Base-by-base conservation (phyloP, 202 grass and related monocot species). In the Bolboschoenoplectus hybrid region DNA sequence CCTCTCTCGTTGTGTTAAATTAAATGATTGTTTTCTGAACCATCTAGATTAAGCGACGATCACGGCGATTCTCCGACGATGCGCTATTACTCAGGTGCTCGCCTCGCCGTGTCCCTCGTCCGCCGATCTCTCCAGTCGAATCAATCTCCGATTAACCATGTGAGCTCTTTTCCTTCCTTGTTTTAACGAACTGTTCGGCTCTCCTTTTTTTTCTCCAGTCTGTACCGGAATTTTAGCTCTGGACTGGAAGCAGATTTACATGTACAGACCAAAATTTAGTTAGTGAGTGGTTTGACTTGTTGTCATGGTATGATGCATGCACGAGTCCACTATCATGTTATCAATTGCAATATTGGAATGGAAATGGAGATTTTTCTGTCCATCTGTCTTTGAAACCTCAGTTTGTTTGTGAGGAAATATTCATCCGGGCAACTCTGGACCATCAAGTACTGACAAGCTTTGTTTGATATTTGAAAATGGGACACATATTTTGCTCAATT, bases 41-140 rank as follows among this genome's bases (percentile, higher is more conserved):
- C 32, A 55, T 83, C 62, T 2, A 67, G 8, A 61, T 81, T 63
- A 50, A 57, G 46, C 68, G 20, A 41, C 68, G 20, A 41, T 51
- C 35, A 34, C 63, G 64, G 82, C 64, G 60, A 41, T 67, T 74
- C 74, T 67, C 57, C 40, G 80, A 85, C 58, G 82, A 91, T 88
- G 89, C 82, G 89, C 34, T 84, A 68, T 44, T 46, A 79, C 36
- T 44, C 74, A 6, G 75, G 66, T 46, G 75, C 86, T 36, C 81
- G 86, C 20, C 56, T 85, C 58, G 75, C 75, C 47, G 66, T 78
- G 7, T 85, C 82, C 46, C 36, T 85, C 66, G 74, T 46, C 20
- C 63, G 85, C 35, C 79, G 86, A 46, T 88, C 82, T 35, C 81
- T 87, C 43, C 50, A n/a, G 12, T 85, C 85, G 16, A 85, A 68